phyloP scores from a whole-genome alignment of 108 stramenopile species.

The Schizochytrium sp. region DNA sequence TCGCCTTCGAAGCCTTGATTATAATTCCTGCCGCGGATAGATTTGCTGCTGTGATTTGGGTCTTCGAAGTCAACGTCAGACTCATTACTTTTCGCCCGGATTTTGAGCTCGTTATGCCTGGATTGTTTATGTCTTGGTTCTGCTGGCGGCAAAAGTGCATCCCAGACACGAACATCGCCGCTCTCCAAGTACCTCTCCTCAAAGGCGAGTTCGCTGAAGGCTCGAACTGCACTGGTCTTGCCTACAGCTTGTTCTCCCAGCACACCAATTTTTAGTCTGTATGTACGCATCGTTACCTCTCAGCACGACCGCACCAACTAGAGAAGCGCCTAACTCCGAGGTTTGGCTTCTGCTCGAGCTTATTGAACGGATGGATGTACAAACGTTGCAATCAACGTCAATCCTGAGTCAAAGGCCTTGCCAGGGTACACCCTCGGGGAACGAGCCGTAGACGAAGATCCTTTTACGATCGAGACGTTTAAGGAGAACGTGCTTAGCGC shows the following conservation, averaged over 20 bases:
- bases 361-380: no score
- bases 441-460: no score
- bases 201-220: constrained; percentile 45
- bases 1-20: no score
- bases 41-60: neutral
- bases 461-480: no score
- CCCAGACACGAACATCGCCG: constrained; percentile 17
- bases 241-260: constrained; percentile 53
- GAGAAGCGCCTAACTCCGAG: no score
- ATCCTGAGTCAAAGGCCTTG: no score
- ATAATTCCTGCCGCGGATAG: no score
- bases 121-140: neutral
- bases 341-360: no score
- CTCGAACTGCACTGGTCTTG: constrained; percentile 27
- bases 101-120: neutral
- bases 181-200: neutral
- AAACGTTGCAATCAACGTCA: no score
- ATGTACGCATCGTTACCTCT: neutral
- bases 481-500: no score
- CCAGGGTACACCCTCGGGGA: no score
- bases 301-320: no score
- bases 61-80: neutral
- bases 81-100: neutral
- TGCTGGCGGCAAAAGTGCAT: constrained; percentile 18
- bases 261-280: constrained; percentile 10